Percentiles rank a stretch among this genome's conserved stretches.
These are phyloP conservation scores for Pelargonium fulgidum DNA, from an alignment of 441 rosid species.

Conservation along the genomic window DNA sequence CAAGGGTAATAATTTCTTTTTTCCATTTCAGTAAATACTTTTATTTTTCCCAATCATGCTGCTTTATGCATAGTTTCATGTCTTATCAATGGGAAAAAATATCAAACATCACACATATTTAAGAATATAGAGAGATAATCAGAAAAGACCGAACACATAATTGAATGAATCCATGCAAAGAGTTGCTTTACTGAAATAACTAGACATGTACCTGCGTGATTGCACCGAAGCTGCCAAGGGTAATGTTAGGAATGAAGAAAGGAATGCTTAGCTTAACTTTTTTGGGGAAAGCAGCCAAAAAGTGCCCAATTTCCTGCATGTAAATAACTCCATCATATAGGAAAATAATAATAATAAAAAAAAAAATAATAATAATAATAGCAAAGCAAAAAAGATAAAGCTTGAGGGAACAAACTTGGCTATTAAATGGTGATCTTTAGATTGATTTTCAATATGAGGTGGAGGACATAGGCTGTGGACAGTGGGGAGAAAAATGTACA, in stretches of 20 bases:
- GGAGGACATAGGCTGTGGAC: background rate
- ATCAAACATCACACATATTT: no score
- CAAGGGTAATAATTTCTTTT: background rate
- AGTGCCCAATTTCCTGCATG: constrained; percentile 83
- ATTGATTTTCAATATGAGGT: background rate
- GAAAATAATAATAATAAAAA: no score
- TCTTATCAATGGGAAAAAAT: background rate
- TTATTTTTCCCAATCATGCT: background rate
- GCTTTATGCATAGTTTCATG: background rate
- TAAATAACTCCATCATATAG: constrained; percentile 20
- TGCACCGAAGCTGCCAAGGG: constrained; percentile 97
- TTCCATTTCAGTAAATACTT: background rate
- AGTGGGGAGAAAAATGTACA: background rate
- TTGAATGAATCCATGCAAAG: background rate
- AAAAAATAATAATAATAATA: no score
- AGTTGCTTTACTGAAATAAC: background rate
- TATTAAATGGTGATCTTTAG: background rate
- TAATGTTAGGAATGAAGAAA: constrained; percentile 85
- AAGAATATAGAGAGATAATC: background rate
- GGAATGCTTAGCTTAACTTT: constrained; percentile 94
- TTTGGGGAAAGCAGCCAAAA: constrained; percentile 85
- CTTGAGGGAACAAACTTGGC: background rate
- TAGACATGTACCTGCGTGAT: constrained; percentile 66
- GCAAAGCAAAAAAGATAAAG: background rate
- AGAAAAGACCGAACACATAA: background rate